Conservation (phyloP, 1,284 basidiomycete species). For the Cutaneotrichosporon sp. region DNA sequence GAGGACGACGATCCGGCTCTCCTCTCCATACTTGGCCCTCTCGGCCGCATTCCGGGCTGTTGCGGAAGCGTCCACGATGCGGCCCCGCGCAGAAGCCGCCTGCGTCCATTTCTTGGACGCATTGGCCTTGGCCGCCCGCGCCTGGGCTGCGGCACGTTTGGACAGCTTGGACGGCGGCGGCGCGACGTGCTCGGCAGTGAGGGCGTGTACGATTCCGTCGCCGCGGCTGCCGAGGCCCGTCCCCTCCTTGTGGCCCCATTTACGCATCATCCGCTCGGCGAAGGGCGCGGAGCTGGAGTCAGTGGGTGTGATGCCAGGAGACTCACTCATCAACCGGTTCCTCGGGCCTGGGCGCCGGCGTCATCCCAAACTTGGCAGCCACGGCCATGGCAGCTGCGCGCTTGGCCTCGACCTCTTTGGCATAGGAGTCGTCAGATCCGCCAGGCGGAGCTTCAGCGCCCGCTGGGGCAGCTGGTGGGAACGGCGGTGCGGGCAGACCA, state of each 20-base stretch:
- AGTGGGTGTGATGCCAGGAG: background rate
- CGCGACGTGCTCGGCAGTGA: constrained; percentile 65
- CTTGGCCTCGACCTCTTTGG: constrained; percentile 51
- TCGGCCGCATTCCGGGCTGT: constrained; percentile 68
- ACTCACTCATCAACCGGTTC: constrained; percentile 9
- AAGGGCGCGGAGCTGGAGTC: constrained; percentile 18
- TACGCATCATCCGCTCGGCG: constrained; percentile 48
- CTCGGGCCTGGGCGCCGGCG: background rate
- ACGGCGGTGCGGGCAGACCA: background rate
- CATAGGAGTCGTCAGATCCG: background rate
- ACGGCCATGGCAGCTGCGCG: constrained; percentile 73
- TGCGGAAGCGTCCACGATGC: constrained; percentile 80
- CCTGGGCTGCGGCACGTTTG: constrained; percentile 38
- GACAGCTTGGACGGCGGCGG: constrained; percentile 46
- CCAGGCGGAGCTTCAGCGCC: background rate
- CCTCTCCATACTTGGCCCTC: constrained; percentile 71
- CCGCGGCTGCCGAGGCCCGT: constrained; percentile 79
- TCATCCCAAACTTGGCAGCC: constrained; percentile 50
- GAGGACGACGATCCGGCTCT: constrained; percentile 78
- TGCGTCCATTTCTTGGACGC: constrained; percentile 41
- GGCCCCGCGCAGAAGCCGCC: constrained; percentile 59
- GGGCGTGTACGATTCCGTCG: constrained; percentile 78
- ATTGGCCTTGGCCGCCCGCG: constrained; percentile 40
- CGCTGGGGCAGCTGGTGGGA: background rate
- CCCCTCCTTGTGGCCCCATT: constrained; percentile 91